A percentile compares a stretch with the other conserved stretches of the same genome.
Evolutionary conservation across 305 asterid species (phyloP).

Genomic region (Fraxinus latifolia): DNA sequence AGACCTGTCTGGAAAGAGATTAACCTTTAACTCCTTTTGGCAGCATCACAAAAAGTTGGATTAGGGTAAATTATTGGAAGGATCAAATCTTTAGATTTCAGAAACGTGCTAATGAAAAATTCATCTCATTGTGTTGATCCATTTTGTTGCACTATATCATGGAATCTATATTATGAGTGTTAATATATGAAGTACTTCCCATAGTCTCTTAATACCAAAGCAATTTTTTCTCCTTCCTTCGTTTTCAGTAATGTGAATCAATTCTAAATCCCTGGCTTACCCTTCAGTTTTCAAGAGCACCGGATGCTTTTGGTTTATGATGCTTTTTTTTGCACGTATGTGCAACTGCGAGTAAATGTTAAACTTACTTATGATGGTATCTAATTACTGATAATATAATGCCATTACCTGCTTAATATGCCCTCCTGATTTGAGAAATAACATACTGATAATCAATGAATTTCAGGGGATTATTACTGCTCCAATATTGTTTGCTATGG

Average conservation of each 20-base stretch:
- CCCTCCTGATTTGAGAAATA: not conserved
- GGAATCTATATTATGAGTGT: not conserved
- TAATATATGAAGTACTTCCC: not conserved
- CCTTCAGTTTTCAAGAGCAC: not conserved
- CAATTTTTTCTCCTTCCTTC: not conserved
- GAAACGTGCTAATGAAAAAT: not conserved
- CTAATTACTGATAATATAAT: not conserved
- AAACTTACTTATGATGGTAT: not conserved
- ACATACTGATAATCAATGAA: not conserved
- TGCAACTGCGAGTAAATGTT: not conserved
- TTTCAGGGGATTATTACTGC: constrained; percentile 84
- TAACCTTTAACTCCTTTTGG: not conserved
- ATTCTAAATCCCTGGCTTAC: not conserved
- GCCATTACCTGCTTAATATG: not conserved
- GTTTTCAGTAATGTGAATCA: not conserved
- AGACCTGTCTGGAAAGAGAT: not conserved
- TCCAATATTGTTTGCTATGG: constrained; percentile 88
- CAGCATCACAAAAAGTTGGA: not conserved
- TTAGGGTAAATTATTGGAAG: not conserved
- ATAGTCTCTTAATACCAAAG: not conserved
- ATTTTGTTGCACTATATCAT: not conserved
- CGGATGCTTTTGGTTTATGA: not conserved
- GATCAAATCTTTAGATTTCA: not conserved
- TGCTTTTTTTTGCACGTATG: not conserved
- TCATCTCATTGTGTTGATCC: not conserved